Evolutionary conservation across 2,329 filamentous ascomycete genomes (phyloP).

Genomic region (Sporothrix humicola): DNA sequence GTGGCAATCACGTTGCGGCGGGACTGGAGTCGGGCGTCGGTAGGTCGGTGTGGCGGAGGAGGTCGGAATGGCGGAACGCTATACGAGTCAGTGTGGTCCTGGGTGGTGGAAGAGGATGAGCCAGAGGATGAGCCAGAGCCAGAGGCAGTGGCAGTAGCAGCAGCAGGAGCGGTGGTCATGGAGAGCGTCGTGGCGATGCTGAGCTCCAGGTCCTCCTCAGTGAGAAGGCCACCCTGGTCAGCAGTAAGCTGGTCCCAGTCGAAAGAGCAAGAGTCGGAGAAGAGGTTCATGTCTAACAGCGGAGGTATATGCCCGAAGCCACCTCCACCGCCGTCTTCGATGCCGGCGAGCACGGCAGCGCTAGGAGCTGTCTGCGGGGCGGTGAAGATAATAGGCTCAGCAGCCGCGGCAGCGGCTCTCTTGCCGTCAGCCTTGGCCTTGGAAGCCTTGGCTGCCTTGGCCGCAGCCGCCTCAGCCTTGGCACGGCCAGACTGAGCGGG

Average conservation of each 20-base stretch:
- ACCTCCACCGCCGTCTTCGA: slow-evolving; percentile 25
- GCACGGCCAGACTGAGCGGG: slow-evolving; percentile 34
- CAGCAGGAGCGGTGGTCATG: not conserved
- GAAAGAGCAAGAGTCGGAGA: slow-evolving; percentile 31
- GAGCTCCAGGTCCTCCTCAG: slow-evolving; percentile 33
- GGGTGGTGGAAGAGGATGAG: not conserved
- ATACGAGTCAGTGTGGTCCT: slow-evolving; percentile 14
- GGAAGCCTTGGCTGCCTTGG: slow-evolving; percentile 29
- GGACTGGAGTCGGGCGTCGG: not conserved
- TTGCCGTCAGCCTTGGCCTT: slow-evolving; percentile 35
- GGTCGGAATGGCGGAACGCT: slow-evolving; percentile 30
- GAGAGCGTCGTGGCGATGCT: slow-evolving; percentile 29
- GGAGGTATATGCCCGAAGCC: slow-evolving; percentile 1
- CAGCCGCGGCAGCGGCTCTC: slow-evolving; percentile 26
- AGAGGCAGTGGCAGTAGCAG: not conserved
- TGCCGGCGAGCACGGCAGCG: slow-evolving; percentile 23
- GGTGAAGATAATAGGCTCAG: slow-evolving; percentile 27
- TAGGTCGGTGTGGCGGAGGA: slow-evolving; percentile 19
- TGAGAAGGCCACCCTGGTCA: slow-evolving; percentile 25
- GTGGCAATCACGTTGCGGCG: not conserved
- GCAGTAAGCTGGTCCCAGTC: slow-evolving; percentile 33
- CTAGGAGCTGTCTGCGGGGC: not conserved
- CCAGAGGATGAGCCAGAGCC: not conserved
- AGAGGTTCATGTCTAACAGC: slow-evolving; percentile 15
- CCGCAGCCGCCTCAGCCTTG: slow-evolving; percentile 29